These are phyloP conservation scores for Tilletia horrida DNA, from an alignment of 1,284 basidiomycete species.

Conservation along the genomic window DNA sequence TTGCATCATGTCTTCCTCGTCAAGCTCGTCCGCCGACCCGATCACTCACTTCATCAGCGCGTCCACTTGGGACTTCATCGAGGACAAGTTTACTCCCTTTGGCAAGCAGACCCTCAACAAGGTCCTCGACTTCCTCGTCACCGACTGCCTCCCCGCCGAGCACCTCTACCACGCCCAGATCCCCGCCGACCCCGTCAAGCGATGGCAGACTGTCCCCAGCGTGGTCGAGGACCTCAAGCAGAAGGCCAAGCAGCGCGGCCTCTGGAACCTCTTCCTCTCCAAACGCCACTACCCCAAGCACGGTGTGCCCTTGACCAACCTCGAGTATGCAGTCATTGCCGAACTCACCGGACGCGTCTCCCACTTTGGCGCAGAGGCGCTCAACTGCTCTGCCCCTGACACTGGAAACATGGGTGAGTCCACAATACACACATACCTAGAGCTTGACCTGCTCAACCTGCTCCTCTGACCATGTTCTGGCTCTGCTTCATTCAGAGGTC, in stretches of 20 bases:
- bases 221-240: slow-evolving; percentile 79
- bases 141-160: slow-evolving; percentile 78
- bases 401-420: slow-evolving; percentile 63
- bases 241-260: slow-evolving; percentile 78
- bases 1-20: slow-evolving; percentile 11
- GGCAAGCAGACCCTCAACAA: slow-evolving; percentile 81
- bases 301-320: slow-evolving; percentile 83
- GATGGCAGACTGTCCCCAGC: slow-evolving; percentile 81
- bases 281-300: slow-evolving; percentile 76
- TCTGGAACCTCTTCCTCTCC: slow-evolving; percentile 97
- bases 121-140: slow-evolving; percentile 74
- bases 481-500: slow-evolving; percentile 65
- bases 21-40: slow-evolving; percentile 21
- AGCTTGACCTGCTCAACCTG: too few species aligned
- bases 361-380: slow-evolving; percentile 75
- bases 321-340: slow-evolving; percentile 97
- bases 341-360: slow-evolving; percentile 83
- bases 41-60: slow-evolving; percentile 41
- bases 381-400: slow-evolving; percentile 91
- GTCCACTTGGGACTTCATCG: slow-evolving; percentile 54
- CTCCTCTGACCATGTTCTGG: slow-evolving; percentile 56
- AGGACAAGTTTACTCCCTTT: slow-evolving; percentile 67
- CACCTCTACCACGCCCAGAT: slow-evolving; percentile 78
- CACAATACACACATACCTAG: too few species aligned
- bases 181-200: slow-evolving; percentile 68